A percentile compares a stretch with the other conserved stretches of the same genome.
These are phyloP conservation scores for Diversispora eburnea DNA, from an alignment of 192 early-diverging fungal species.

Conservation along the genomic window DNA sequence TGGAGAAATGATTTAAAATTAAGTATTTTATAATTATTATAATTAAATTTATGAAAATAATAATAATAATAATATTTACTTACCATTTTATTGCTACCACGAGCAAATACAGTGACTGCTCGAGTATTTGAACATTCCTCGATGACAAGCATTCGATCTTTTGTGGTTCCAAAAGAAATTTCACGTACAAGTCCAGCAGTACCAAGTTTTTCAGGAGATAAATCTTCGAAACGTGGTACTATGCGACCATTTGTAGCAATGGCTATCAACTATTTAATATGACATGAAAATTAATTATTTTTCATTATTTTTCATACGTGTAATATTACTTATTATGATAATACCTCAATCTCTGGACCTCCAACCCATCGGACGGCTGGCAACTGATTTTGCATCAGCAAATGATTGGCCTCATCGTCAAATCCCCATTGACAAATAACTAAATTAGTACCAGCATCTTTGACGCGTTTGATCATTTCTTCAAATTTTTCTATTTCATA, in stretches of 20 bases:
- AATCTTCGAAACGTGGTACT: constrained; percentile 99
- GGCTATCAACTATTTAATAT: constrained; percentile 74
- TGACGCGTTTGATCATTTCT: constrained; percentile 94
- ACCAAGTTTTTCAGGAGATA: constrained; percentile 85
- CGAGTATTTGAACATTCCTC: constrained; percentile 99
- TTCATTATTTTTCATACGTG: neutral
- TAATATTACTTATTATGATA: neutral
- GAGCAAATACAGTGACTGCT: constrained; percentile 94
- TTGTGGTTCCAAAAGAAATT: constrained; percentile 93
- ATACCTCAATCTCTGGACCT: constrained; percentile 96
- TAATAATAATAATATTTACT: neutral
- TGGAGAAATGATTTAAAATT: too few species aligned
- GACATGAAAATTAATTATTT: neutral
- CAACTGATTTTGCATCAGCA: constrained; percentile 94
- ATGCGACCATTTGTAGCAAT: constrained; percentile 99
- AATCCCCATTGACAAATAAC: constrained; percentile 99
- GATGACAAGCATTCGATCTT: constrained; percentile 99
- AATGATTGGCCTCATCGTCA: constrained; percentile 99
- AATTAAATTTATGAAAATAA: neutral
- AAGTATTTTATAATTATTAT: neutral
- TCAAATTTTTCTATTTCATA: constrained; percentile 98
- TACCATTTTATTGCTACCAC: constrained; percentile 99
- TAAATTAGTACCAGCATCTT: constrained; percentile 96
- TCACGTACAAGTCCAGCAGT: constrained; percentile 92
- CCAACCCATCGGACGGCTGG: constrained; percentile 99